These are phyloP conservation scores for Tuber umbilicatum DNA, from an alignment of 495 filamentous ascomycete species.

Conservation along the genomic window DNA sequence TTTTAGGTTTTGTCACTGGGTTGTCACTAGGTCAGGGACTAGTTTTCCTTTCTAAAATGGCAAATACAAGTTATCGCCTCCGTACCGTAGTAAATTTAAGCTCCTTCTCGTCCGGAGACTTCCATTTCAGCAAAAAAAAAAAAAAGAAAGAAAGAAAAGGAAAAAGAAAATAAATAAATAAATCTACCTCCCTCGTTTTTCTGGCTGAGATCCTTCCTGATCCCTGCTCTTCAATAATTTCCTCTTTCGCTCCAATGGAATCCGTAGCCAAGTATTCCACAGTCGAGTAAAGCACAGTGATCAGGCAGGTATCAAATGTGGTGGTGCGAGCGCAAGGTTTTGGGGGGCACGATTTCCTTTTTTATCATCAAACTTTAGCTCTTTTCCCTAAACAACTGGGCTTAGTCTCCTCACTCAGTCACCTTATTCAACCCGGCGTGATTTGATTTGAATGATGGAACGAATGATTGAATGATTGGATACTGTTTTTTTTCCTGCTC, in stretches of 20 bases:
- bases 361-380: background rate
- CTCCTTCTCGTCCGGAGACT: background rate
- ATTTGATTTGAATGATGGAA: background rate
- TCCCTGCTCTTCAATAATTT: background rate
- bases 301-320: background rate
- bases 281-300: background rate
- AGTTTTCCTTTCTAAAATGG: background rate
- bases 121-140: background rate
- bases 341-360: background rate
- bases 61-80: background rate
- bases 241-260: background rate
- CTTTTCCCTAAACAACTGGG: background rate
- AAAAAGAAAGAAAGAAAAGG: too few relatives aligned
- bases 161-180: too few relatives aligned
- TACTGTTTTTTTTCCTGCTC: background rate
- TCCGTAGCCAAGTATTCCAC: background rate
- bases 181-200: too few relatives aligned
- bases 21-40: background rate
- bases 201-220: background rate
- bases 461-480: background rate
- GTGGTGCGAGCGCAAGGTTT: background rate
- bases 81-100: background rate
- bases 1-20: too few relatives aligned
- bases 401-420: background rate
- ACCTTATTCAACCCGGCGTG: background rate